phyloP scores from a whole-genome alignment of 2,329 filamentous ascomycete genomes.

The Shiraia bambusicola region DNA sequence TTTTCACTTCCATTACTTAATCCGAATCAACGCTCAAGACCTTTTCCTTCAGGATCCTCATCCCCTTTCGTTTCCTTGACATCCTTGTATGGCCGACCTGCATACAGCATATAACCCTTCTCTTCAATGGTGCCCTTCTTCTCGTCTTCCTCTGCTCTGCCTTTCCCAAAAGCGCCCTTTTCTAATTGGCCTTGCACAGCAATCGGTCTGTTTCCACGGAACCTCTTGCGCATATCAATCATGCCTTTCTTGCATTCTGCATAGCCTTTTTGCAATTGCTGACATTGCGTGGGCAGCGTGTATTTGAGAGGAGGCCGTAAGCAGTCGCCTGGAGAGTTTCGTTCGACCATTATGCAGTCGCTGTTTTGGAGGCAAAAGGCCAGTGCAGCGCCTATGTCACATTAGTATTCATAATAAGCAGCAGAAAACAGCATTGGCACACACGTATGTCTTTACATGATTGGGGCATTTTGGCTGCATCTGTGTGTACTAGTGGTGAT shows the following conservation, averaged over 20 bases:
- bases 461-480: constrained; percentile 68
- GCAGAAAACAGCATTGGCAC: constrained; percentile 37
- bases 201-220: constrained; percentile 89
- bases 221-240: constrained; percentile 98
- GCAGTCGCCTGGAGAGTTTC: constrained; percentile 84
- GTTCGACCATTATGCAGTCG: constrained; percentile 92
- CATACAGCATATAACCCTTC: constrained; percentile 44
- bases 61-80: constrained; percentile 33
- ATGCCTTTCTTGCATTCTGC: constrained; percentile 94
- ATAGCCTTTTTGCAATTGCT: constrained; percentile 86
- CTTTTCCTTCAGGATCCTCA: constrained; percentile 28
- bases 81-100: constrained; percentile 34
- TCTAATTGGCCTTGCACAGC: constrained; percentile 41
- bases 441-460: constrained; percentile 96
- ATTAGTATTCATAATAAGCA: not conserved
- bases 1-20: not conserved
- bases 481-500: constrained; percentile 2
- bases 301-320: constrained; percentile 79
- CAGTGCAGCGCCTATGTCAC: constrained; percentile 73
- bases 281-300: constrained; percentile 81
- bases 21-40: constrained; percentile 22
- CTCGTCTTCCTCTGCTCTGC: constrained; percentile 30
- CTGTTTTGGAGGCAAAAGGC: constrained; percentile 94
- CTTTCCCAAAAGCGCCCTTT: constrained; percentile 36
- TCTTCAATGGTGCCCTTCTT: constrained; percentile 41